phyloP scores from a whole-genome alignment of 75 land plant species.

The Chamaecyparis obtusa region DNA sequence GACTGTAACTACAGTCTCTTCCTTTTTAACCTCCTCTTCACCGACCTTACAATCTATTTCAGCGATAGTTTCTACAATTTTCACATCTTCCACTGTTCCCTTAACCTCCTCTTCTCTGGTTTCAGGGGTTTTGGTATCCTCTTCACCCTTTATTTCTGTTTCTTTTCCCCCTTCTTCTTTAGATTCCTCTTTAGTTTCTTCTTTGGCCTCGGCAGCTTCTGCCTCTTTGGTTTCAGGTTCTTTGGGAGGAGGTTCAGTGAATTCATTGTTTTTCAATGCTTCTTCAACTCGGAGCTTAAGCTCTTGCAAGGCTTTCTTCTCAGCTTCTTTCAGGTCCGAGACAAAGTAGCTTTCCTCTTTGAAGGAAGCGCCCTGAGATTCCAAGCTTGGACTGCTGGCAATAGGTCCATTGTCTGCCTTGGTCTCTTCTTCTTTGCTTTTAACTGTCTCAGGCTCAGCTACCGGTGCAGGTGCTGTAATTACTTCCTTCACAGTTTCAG shows the following conservation, averaged over 20 bases:
- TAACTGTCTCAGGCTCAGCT: neutral
- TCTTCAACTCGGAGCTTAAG: conserved; percentile 52
- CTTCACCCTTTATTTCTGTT: conserved; percentile 15
- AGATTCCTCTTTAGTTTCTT: conserved; percentile 13
- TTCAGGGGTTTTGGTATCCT: conserved; percentile 6
- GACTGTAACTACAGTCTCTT: conserved; percentile 3
- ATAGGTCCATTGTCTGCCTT: neutral
- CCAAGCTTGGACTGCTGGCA: conserved; percentile 15
- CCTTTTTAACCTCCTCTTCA: conserved; percentile 5
- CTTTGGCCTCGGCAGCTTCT: conserved; percentile 14
- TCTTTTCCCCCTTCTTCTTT: conserved; percentile 16
- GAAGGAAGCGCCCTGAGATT: conserved; percentile 36
- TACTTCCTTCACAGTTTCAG: conserved; percentile 14
- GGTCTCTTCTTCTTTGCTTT: conserved; percentile 7
- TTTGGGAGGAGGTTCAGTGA: conserved; percentile 33
- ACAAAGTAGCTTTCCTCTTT: conserved; percentile 79
- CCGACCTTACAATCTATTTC: neutral
- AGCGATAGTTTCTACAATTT: conserved; percentile 7
- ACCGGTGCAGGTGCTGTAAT: neutral
- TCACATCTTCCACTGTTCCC: conserved; percentile 12
- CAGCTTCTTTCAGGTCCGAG: conserved; percentile 62
- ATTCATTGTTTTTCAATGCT: conserved; percentile 44
- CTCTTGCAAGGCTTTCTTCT: conserved; percentile 69
- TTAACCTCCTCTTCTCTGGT: conserved; percentile 13
- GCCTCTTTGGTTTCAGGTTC: conserved; percentile 15